Evolutionary conservation across 495 filamentous ascomycete species (phyloP), one percentile per base, ranked within the genome.

Genomic region (Schizothecium vesticola): DNA sequence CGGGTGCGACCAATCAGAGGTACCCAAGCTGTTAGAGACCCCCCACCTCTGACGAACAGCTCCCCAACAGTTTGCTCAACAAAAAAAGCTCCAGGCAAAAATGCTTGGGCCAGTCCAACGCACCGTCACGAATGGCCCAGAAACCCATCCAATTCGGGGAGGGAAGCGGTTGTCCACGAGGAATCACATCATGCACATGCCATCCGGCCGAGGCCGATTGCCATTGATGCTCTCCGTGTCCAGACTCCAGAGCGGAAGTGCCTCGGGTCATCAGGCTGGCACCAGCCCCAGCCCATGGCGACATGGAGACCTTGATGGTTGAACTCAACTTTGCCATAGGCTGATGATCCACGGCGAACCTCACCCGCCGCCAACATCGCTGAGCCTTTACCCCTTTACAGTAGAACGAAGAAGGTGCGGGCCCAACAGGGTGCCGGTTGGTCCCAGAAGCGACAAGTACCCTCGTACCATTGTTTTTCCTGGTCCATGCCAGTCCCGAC

Each of bases 31-130:
- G 43, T 19, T 1, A 5, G 12, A 28, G 22, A 25, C 57, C 58
- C 58, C 66, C 56, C 55, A 63, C 67, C 67, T 36, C 58, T 58
- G 28, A 64, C 57, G 31, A 67, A 63, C 69, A 33, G 59, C 58
- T 67, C 72, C 75, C 75, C 75, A 77, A 77, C 75, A 73, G 9
- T 76, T 76, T 77, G 67, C 75, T 77, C 75, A 77, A 77, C 75
- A 77, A 75, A 76, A 76, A 68, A 56, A 58, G 64, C 71, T 26
- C 23, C 58, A 68, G 70, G 68, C 64, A 68, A 74, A 74, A 66
- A 67, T 67, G 68, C 58, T 43, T 66, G 31, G 61, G 13, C 62
- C 63, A 61, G 33, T 23, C 64, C 25, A 33, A 64, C 33, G 28
- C 25, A 59, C 55, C 29, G 33, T 59, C 63, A 51, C 65, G 59